phyloP scores from a whole-genome alignment of 495 filamentous ascomycete genomes.

The Xylaria sp. region DNA sequence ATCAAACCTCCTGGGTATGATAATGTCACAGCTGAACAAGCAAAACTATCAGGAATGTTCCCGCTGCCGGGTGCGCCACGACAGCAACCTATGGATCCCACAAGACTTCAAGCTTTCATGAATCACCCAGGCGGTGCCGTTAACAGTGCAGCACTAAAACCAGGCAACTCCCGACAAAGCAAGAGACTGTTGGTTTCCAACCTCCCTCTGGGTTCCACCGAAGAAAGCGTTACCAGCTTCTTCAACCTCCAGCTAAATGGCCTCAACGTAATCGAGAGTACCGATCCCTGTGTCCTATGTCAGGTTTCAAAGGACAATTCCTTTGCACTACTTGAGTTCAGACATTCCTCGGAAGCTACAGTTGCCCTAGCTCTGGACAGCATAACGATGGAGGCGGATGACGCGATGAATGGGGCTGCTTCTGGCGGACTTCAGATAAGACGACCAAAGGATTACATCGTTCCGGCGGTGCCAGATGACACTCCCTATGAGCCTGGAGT shows the following conservation, averaged over 20 bases:
- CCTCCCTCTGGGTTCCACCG: slow-evolving; percentile 69
- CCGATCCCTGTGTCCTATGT: slow-evolving; percentile 86
- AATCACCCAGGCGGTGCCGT: slow-evolving; percentile 76
- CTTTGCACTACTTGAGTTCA: slow-evolving; percentile 93
- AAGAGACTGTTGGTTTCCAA: slow-evolving; percentile 91
- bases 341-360: slow-evolving; percentile 83
- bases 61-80: slow-evolving; percentile 93
- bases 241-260: slow-evolving; percentile 97
- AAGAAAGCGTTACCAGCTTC: slow-evolving; percentile 78
- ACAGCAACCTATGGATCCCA: slow-evolving; percentile 96
- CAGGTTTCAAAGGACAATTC: slow-evolving; percentile 77
- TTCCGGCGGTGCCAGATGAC: slow-evolving; percentile 80
- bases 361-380: slow-evolving; percentile 90
- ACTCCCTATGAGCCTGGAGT: slow-evolving; percentile 77
- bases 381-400: slow-evolving; percentile 81
- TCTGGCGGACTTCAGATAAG: slow-evolving; percentile 81
- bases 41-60: slow-evolving; percentile 99
- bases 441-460: slow-evolving; percentile 97
- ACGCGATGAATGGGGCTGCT: slow-evolving; percentile 60
- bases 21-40: slow-evolving; percentile 98
- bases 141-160: slow-evolving; percentile 81
- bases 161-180: slow-evolving; percentile 88
- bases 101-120: slow-evolving; percentile 94
- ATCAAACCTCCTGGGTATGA: slow-evolving; percentile 99
- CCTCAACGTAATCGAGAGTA: slow-evolving; percentile 82